phyloP scores from a whole-genome alignment of 208 protist genomes.

The Wallacemonas sp. region DNA sequence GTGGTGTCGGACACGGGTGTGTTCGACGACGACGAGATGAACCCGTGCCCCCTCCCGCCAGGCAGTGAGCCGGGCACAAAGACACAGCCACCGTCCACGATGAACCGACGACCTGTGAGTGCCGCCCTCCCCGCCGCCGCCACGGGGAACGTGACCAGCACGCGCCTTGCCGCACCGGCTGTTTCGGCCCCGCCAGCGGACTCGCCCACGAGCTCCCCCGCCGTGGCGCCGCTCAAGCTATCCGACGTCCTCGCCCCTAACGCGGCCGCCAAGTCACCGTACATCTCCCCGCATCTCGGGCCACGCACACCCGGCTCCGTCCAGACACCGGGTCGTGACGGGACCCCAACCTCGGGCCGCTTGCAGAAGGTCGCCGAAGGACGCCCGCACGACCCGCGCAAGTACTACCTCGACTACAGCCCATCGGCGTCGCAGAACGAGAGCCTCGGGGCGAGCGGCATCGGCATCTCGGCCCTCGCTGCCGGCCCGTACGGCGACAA shows the following conservation, averaged over 20 bases:
- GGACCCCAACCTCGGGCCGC: conserved; percentile 2
- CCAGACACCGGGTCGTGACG: background rate
- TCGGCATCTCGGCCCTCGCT: background rate
- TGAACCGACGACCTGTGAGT: background rate
- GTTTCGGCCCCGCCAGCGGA: background rate
- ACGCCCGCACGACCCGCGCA: conserved; percentile 26
- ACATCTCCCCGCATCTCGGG: conserved; percentile 8
- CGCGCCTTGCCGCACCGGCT: background rate
- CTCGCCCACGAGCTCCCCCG: background rate
- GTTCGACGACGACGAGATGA: conserved; percentile 1
- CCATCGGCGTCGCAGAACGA: conserved; percentile 14
- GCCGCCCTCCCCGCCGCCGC: background rate
- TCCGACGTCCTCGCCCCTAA: conserved; percentile 1
- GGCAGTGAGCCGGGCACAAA: conserved; percentile 7
- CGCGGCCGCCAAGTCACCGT: background rate
- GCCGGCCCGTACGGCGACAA: background rate
- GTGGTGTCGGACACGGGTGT: background rate
- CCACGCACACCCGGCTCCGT: background rate
- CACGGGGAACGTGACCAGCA: background rate
- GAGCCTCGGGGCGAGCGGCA: conserved; percentile 9
- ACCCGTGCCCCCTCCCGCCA: background rate
- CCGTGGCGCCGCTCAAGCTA: conserved; percentile 4
- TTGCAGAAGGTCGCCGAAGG: conserved; percentile 5
- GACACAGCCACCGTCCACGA: conserved; percentile 13
- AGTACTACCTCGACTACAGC: conserved; percentile 44